These are phyloP conservation scores for Candida wancherniae DNA, from an alignment of 805 yeast genomes.

Conservation along the genomic window DNA sequence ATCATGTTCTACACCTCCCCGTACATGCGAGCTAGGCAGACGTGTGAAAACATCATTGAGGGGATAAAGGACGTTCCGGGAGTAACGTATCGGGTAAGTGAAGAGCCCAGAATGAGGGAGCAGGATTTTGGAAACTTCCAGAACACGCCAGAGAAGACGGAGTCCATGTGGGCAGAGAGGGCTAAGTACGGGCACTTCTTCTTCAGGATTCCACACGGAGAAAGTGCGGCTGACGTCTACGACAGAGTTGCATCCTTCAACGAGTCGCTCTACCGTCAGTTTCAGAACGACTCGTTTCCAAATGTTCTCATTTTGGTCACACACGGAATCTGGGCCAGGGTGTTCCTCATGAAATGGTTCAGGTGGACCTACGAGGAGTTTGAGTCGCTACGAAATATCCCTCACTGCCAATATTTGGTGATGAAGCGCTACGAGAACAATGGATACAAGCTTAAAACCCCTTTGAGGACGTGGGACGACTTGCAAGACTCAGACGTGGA, in stretches of 20 bases:
- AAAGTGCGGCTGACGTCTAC: constrained; percentile 93
- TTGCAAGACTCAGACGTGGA: constrained; percentile 39
- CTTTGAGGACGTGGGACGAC: constrained; percentile 69
- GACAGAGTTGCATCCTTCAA: constrained; percentile 89
- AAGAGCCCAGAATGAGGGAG: constrained; percentile 89
- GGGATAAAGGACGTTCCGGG: constrained; percentile 47
- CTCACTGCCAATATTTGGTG: constrained; percentile 76
- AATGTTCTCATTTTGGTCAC: constrained; percentile 78
- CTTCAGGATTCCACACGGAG: constrained; percentile 89
- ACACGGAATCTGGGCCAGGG: constrained; percentile 93
- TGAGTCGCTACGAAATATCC: constrained; percentile 76
- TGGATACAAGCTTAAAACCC: constrained; percentile 55
- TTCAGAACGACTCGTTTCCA: constrained; percentile 67
- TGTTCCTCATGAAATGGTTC: constrained; percentile 90
- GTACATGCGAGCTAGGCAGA: constrained; percentile 77
- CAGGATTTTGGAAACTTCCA: constrained; percentile 96
- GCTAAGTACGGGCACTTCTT: constrained; percentile 79
- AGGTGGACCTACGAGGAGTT: constrained; percentile 89
- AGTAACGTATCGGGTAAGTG: constrained; percentile 52
- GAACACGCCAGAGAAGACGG: constrained; percentile 70
- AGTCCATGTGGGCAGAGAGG: constrained; percentile 74
- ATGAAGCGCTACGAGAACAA: constrained; percentile 59
- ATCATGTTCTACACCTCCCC: constrained; percentile 84
- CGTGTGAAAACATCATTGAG: constrained; percentile 64
- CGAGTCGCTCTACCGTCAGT: constrained; percentile 80